phyloP scores from a whole-genome alignment of 2,329 filamentous ascomycete genomes.

The Neonectria punicea region DNA sequence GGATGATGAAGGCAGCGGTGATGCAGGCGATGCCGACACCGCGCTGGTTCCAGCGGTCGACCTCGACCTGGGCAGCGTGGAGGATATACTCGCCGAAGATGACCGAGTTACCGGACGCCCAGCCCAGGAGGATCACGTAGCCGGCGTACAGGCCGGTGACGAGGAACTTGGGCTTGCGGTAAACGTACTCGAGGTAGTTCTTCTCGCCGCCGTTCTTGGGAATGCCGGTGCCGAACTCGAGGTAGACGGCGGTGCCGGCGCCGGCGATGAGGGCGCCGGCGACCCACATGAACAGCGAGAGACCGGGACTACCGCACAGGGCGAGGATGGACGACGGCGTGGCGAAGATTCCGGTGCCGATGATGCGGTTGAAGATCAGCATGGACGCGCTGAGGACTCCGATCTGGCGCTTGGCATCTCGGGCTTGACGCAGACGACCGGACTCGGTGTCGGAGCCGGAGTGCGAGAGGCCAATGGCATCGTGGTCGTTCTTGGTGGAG shows the following conservation, averaged over 20 bases:
- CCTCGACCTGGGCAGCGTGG: constrained; percentile 70
- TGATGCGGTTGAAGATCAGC: constrained; percentile 73
- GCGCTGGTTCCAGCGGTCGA: constrained; percentile 74
- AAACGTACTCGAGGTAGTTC: constrained; percentile 75
- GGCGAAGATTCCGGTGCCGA: constrained; percentile 75
- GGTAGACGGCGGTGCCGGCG: constrained; percentile 71
- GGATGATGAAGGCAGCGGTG: constrained; percentile 72
- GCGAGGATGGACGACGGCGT: constrained; percentile 68
- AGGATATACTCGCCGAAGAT: constrained; percentile 78
- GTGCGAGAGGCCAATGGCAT: constrained; percentile 14
- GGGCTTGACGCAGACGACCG: constrained; percentile 51
- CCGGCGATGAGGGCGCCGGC: constrained; percentile 69
- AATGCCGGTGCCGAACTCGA: constrained; percentile 74
- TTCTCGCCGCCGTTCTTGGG: constrained; percentile 74
- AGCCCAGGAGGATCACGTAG: constrained; percentile 72
- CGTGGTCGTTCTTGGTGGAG: constrained; percentile 22
- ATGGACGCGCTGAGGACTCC: constrained; percentile 65
- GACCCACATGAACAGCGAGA: constrained; percentile 72
- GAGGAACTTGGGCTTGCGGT: constrained; percentile 68
- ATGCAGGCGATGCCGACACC: constrained; percentile 74
- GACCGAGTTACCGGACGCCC: constrained; percentile 74
- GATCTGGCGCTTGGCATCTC: constrained; percentile 64
- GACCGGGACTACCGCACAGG: constrained; percentile 69
- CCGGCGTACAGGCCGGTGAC: constrained; percentile 69
- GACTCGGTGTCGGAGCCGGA: constrained; percentile 36